Base-by-base conservation (phyloP, 495 filamentous ascomycete species). In the Chaetomium cochliodes region DNA sequence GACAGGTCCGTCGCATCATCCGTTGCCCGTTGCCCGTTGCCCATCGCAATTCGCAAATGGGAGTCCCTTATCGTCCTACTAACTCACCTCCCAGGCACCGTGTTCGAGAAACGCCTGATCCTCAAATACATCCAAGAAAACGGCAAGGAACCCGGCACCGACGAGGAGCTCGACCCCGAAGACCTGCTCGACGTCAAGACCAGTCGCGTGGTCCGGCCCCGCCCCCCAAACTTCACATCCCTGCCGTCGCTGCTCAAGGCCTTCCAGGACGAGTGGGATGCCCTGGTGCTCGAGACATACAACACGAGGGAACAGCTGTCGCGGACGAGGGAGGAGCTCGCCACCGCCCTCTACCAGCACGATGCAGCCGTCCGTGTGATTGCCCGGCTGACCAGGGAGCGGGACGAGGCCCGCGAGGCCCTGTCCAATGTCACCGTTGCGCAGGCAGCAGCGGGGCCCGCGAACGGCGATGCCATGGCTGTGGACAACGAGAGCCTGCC, bases 201-300 rank as follows among this genome's bases (percentile, higher is more conserved):
- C 41, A 82, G 88, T 63, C 88, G 89, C 76, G 82, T 90, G 64
- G 90, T 96, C 57, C 88, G 89, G 65, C 93, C 94, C 54, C 86
- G 96, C 72, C 94, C 94, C 47, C 93, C 96, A 41, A 96, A 92
- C 26, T 89, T 97, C 68, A 98, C 94, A 53, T 98, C 94, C 28
- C 96, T 98, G 66, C 94, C 94, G 8, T 92, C 94, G n/a, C 84
- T 98, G 26, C 90, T 98, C 65, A 90, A 89, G 46, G 88, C 91
- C n/a, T 97, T 98, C 72, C 94, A 98, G 69, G 93, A 96, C 70
- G 94, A 98, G 82, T 98, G 94, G 94, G 94, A 98, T 76, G 89
- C 94, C 12, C 75, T 97, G 30, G 90, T 92, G 33, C 80, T 98
- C 22, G 94, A 98, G 76, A 87, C 91, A 57, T 97, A 91, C 74